These are phyloP conservation scores for Boletus pseudopeckii DNA, from an alignment of 768 basidiomycete genomes.

Conservation along the genomic window DNA sequence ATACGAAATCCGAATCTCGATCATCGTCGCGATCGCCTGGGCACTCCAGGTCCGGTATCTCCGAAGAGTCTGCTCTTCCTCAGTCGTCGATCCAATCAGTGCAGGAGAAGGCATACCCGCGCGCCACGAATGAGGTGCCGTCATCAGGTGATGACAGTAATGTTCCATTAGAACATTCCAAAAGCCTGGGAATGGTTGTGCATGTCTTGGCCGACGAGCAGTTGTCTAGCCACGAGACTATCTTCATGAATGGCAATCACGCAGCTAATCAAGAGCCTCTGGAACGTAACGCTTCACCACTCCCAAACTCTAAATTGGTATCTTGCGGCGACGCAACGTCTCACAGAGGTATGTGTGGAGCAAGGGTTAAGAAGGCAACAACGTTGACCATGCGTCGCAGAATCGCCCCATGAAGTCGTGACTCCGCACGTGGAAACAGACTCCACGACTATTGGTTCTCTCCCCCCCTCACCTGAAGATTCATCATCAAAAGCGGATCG, in stretches of 20 bases:
- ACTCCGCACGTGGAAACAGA: conserved; percentile 13
- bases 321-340: conserved; percentile 6
- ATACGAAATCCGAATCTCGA: conserved; percentile 39
- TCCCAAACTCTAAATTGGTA: conserved; percentile 4
- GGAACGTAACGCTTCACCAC: conserved; percentile 13
- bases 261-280: conserved; percentile 10
- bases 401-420: conserved; percentile 5
- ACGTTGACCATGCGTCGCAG: conserved; percentile 17
- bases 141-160: conserved; percentile 7
- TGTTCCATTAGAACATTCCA: conserved; percentile 18
- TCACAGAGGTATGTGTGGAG: conserved; percentile 16
- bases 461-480: conserved; percentile 6
- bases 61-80: conserved; percentile 21
- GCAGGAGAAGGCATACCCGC: conserved; percentile 37
- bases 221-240: conserved; percentile 23
- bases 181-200: conserved; percentile 16
- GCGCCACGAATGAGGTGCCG: conserved; percentile 11
- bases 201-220: conserved; percentile 14
- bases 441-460: conserved; percentile 1
- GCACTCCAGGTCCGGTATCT: conserved; percentile 25
- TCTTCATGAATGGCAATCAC: conserved; percentile 19
- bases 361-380: not conserved
- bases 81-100: conserved; percentile 18
- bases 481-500: conserved; percentile 3
- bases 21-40: conserved; percentile 55